phyloP scores from a whole-genome alignment of 768 basidiomycete species.

The Pleurotus tuoliensis region DNA sequence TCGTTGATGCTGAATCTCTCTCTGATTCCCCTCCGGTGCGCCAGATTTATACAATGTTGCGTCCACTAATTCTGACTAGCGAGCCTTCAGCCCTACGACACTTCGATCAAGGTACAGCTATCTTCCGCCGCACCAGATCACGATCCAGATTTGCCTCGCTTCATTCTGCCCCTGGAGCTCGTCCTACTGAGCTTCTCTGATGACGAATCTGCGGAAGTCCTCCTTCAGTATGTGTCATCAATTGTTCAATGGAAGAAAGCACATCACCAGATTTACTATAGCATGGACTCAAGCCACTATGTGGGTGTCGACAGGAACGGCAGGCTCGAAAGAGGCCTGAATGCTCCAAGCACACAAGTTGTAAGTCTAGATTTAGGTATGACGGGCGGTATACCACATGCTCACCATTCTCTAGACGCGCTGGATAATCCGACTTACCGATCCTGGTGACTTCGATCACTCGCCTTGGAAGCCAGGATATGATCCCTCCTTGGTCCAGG shows the following conservation, averaged over 20 bases:
- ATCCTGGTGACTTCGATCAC: not conserved
- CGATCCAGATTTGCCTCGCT: not conserved
- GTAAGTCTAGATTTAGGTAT: not conserved
- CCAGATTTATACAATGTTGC: too few species aligned
- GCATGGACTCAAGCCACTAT: not conserved
- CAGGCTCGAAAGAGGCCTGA: not conserved
- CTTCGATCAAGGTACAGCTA: slow-evolving; percentile 3
- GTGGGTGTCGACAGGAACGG: not conserved
- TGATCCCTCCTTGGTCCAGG: not conserved
- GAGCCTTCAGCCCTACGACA: not conserved
- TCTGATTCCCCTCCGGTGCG: not conserved
- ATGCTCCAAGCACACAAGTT: not conserved
- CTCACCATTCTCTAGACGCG: not conserved
- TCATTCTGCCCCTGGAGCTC: not conserved
- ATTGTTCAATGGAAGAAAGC: not conserved
- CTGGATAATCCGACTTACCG: not conserved
- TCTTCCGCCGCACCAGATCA: not conserved
- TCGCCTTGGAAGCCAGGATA: not conserved
- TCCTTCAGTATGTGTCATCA: not conserved
- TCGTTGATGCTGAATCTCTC: not conserved
- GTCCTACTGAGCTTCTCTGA: not conserved
- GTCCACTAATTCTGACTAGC: too few species aligned
- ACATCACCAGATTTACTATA: not conserved
- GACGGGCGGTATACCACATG: not conserved
- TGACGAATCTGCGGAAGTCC: slow-evolving; percentile 1